Percentiles rank a stretch among this genome's conserved stretches.
phyloP scores from a whole-genome alignment of 1,139 yeast genomes.

The Yamadazyma kanchanaburiensis region DNA sequence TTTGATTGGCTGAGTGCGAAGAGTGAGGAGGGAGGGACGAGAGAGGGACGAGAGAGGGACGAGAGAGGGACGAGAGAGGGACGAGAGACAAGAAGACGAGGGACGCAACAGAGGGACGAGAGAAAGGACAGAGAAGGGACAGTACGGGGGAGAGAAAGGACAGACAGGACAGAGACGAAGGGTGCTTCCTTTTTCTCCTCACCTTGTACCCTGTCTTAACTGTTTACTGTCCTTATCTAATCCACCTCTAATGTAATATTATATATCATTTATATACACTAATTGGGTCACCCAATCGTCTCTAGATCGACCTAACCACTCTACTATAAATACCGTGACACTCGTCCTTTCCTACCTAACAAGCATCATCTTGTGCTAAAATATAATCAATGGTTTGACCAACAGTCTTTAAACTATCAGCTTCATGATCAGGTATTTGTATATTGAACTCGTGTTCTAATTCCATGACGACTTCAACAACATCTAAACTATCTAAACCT shows the following conservation, averaged over 20 bases:
- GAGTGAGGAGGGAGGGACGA: too few species aligned
- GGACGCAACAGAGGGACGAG: too few species aligned
- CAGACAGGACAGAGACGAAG: too few species aligned
- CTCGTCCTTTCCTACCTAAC: too few species aligned
- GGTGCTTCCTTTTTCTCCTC: too few species aligned
- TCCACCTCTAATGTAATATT: not conserved
- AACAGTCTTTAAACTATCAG: slow-evolving; percentile 78
- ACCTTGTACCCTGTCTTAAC: not conserved
- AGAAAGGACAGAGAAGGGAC: too few species aligned
- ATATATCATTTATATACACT: not conserved
- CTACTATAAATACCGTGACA: not conserved
- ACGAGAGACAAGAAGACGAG: too few species aligned
- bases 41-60: too few species aligned
- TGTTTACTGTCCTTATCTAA: not conserved
- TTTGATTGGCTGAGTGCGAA: slow-evolving; percentile 15
- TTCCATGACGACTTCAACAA: slow-evolving; percentile 87
- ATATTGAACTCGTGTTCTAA: slow-evolving; percentile 78
- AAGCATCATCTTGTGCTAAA: slow-evolving; percentile 68
- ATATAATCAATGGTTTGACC: slow-evolving; percentile 80
- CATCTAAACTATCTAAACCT: slow-evolving; percentile 84
- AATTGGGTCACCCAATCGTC: slow-evolving; percentile 1
- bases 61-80: too few species aligned
- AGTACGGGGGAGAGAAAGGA: too few species aligned
- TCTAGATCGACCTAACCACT: too few species aligned
- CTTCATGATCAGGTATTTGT: slow-evolving; percentile 84